These are phyloP conservation scores for Lavandula angustifolia DNA, from an alignment of 257 asterid genomes.

Conservation along the genomic window DNA sequence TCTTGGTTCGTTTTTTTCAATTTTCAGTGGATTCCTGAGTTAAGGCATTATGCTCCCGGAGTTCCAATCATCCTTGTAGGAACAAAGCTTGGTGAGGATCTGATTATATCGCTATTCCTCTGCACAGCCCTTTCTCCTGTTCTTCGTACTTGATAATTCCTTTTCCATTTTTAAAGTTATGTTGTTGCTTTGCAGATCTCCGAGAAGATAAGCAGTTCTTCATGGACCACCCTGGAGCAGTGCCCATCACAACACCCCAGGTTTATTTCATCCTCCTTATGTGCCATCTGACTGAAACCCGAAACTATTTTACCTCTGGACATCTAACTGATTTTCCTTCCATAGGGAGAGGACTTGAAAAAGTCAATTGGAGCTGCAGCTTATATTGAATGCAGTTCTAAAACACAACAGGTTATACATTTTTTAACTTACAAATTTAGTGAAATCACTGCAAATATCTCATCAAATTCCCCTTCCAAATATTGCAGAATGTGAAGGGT, in stretches of 20 bases:
- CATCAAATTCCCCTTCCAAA: slow-evolving; percentile 2
- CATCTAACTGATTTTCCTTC: slow-evolving; percentile 18
- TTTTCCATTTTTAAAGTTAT: not conserved
- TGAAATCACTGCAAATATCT: not conserved
- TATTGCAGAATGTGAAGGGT: slow-evolving; percentile 68
- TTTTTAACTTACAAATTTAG: not conserved
- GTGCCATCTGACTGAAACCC: not conserved
- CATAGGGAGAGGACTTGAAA: slow-evolving; percentile 74
- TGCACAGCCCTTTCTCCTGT: slow-evolving; percentile 7
- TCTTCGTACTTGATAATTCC: not conserved
- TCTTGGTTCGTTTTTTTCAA: not conserved
- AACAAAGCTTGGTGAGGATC: slow-evolving; percentile 75
- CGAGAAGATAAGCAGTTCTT: slow-evolving; percentile 76
- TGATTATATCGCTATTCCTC: slow-evolving; percentile 25
- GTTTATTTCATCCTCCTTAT: slow-evolving; percentile 34
- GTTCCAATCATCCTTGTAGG: slow-evolving; percentile 86
- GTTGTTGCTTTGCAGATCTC: slow-evolving; percentile 54
- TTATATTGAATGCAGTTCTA: slow-evolving; percentile 80
- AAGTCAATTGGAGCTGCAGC: slow-evolving; percentile 69
- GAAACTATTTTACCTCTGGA: slow-evolving; percentile 6
- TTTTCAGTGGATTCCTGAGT: slow-evolving; percentile 84
- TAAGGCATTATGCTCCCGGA: slow-evolving; percentile 88
- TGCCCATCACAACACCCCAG: slow-evolving; percentile 62
- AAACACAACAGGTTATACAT: slow-evolving; percentile 66
- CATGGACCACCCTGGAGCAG: slow-evolving; percentile 72